Conservation (phyloP, 2,329 filamentous ascomycete species). For the Thermomyces lanuginosus region DNA sequence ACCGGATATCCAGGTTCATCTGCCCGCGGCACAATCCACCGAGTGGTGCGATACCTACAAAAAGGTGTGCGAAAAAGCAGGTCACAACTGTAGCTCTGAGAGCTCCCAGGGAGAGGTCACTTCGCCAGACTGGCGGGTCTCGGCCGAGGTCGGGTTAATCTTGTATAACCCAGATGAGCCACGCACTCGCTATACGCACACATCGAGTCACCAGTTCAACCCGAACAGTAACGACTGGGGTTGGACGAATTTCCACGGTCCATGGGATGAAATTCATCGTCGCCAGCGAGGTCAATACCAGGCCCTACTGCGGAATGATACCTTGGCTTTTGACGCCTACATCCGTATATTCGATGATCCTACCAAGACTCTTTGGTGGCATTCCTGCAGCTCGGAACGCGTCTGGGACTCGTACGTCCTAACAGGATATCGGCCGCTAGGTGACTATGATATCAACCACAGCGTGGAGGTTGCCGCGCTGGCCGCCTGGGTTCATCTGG, state of each 20-base stretch:
- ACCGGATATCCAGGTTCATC: conserved; percentile 18
- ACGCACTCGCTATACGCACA: conserved; percentile 39
- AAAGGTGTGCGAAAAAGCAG: conserved; percentile 10
- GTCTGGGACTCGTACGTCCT: conserved; percentile 40
- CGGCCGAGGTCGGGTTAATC: conserved; percentile 46
- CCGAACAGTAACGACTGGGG: conserved; percentile 44
- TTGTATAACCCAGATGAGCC: conserved; percentile 49
- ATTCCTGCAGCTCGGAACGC: conserved; percentile 36
- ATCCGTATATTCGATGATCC: conserved; percentile 45
- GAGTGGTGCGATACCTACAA: conserved; percentile 19
- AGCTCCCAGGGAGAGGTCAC: conserved; percentile 3
- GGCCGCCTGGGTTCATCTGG: conserved; percentile 42
- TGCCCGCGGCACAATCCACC: conserved; percentile 12
- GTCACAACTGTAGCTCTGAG: conserved; percentile 5
- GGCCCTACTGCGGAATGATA: conserved; percentile 44
- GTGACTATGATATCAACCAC: conserved; percentile 29
- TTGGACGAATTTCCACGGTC: conserved; percentile 45
- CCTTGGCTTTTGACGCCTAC: conserved; percentile 45
- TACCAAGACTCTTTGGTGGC: conserved; percentile 45
- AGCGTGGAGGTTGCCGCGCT: conserved; percentile 38
- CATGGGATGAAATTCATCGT: conserved; percentile 41
- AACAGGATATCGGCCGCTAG: conserved; percentile 40
- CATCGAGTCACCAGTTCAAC: conserved; percentile 44
- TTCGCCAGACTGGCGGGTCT: conserved; percentile 27
- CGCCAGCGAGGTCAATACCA: conserved; percentile 42